Percentiles rank a stretch among this genome's conserved stretches.
Conservation (phyloP, 2,329 filamentous ascomycete species). For the Hypoxylon sp. region DNA sequence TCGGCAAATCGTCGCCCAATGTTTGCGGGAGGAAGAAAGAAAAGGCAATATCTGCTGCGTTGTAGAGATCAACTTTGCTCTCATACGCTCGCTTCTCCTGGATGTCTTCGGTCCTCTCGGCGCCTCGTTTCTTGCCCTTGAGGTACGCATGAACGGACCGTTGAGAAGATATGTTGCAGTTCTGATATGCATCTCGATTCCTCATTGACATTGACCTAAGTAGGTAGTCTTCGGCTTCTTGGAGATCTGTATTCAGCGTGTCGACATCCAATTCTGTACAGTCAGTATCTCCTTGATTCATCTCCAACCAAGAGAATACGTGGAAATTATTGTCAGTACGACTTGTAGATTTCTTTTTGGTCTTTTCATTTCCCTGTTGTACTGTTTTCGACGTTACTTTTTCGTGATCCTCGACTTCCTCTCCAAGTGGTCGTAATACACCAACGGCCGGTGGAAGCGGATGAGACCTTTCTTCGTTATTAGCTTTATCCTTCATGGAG, state of each 20-base stretch:
- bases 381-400: not conserved
- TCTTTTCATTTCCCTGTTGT: not conserved
- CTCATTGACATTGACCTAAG: conserved; percentile 29
- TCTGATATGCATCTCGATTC: conserved; percentile 41
- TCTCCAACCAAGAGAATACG: conserved; percentile 44
- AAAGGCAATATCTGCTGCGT: conserved; percentile 45
- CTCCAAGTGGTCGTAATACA: conserved; percentile 23
- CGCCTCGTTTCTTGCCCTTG: conserved; percentile 5
- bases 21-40: conserved; percentile 46
- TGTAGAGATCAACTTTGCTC: conserved; percentile 47
- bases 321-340: conserved; percentile 34
- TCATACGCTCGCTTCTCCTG: conserved; percentile 29
- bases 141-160: conserved; percentile 39
- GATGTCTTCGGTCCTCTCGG: conserved; percentile 16
- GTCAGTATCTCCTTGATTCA: conserved; percentile 1
- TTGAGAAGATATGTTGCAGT: conserved; percentile 40
- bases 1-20: conserved; percentile 35
- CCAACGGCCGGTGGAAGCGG: conserved; percentile 33
- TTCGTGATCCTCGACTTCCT: not conserved
- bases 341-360: not conserved
- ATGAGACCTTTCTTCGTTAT: conserved; percentile 25
- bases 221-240: conserved; percentile 39
- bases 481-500: conserved; percentile 4
- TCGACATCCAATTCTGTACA: not conserved
- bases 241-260: conserved; percentile 28